Base-by-base conservation (phyloP, 805 yeast species). In the Yarrowia deformans region DNA sequence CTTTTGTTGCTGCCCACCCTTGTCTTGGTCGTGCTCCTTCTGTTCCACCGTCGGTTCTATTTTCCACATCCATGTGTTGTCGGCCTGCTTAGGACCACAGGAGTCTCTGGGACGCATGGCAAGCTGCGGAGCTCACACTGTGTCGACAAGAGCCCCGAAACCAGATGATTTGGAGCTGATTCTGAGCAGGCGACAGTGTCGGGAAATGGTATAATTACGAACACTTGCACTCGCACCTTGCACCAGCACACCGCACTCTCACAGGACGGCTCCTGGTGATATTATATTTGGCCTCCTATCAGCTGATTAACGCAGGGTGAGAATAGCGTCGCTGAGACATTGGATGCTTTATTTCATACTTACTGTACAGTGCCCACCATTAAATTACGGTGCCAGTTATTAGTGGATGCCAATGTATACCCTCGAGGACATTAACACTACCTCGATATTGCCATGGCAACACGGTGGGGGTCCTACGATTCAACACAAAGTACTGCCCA, bases 301-400 rank as follows among this genome's bases (percentile, higher is more conserved):
- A 48, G 52, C 52, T 48, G 52, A 48, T 48, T 7, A 48, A 29
- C 52, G 52, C 52, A 48, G 52, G 52, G 52, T 18, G 52, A 29
- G 35, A 5, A 46, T 16, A 29, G 32, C 6, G 50, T 46, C 52
- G 7, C 52, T 48, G 52, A 48, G 52, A 48, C 52, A 48, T 46
- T 48, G 52, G 35, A 48, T 14, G 52, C 35, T 48, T 48, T n/a
- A 46, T 19, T 23, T 46, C 34, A 46, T 23, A n/a, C 9, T 23
- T 46, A 45, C n/a, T n/a, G n/a, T n/a, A n/a, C 50, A 46, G 32
- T 46, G 50, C 16, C 50, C 50, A 12, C 32, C 18, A 43, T 23
- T 6, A n/a, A 43, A 43, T 40, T 23, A 23, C 29, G 29, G 29
- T 23, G 4, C 29, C 29, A 23, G 29, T 23, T 23, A 23, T 23